Base-by-base conservation (phyloP, 148 eudicot species). In the Amaranthus cruentus region DNA sequence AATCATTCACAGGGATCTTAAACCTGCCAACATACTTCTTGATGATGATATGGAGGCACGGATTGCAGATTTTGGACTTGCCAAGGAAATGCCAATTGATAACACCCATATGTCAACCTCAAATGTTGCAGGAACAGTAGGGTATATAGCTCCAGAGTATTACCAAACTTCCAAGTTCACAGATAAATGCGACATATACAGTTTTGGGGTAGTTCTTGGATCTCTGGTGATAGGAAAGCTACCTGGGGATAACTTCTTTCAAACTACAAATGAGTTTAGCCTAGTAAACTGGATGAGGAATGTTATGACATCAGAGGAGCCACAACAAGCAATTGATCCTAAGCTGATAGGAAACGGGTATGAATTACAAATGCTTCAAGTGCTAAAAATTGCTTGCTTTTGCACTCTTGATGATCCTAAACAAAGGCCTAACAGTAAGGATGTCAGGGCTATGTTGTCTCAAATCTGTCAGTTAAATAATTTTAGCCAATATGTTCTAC, bases 361-460 rank as follows among this genome's bases (percentile, higher is more conserved):
- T 47, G 92, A 91, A 77, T 94, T 90, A 52, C 93, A 95, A 78
- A 95, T 95, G 97, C 85, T 95, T 47, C 86, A 92, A 66, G 96
- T 87, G 50, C 83, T 95, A 9, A 90, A 92, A 84, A 89, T 95
- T 70, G 99, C 99, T 75, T 90, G 91, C 75, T 90, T 88, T 57
- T 95, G 99, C 83, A 88, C 92, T 58, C 83, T 77, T 72, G 91
- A 92, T 7, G 84, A 88, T 62, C 96, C 97, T 4, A 92, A 90
- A 76, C 89, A 92, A 73, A 88, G 99, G 99, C 99, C 99, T 46
- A 81, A 84, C 68, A 92, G 99, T 60, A 95, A 87, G 89, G 96
- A 90, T 43, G 81, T 85, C 64, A 79, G 92, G 85, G 55, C 67
- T 73, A 95, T 92, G 97, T 77, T 95, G 84, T 77, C 85, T 52